Base-by-base conservation (phyloP, 495 filamentous ascomycete genomes). In the Stereocaulon alpinum region DNA sequence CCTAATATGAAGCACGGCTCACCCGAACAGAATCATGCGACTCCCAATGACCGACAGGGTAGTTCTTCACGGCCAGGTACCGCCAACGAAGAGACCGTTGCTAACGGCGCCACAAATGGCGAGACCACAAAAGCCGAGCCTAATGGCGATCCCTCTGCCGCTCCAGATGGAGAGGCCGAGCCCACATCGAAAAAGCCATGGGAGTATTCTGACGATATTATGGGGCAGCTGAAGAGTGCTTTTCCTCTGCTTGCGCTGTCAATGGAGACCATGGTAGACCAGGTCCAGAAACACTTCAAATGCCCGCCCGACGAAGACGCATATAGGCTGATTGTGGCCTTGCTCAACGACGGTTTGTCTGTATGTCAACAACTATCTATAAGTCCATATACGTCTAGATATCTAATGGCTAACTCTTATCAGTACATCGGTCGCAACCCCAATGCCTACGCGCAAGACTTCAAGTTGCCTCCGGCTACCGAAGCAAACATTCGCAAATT, bases 251-350 rank as follows among this genome's bases (percentile, higher is more conserved):
- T 99, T 61, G 92, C 93, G 4, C 75, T 96, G 40, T 97, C 93
- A 2, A 96, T 99, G 91, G 94, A 99, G 74, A 94, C 91, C 1
- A 97, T 99, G 92, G 90, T 96, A 34, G 94, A 99, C 67, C 90
- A 96, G 72, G 96, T 97, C 63, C 83, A 88, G 71, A 96, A 96
- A 78, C 86, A 97, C 72, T 97, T 97, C 81, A 97, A 96, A 69
- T 96, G 92, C 67, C 92, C 91, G 30, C 91, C 92, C 0, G 94
- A 99, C 65, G 94, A 99, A 68, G 94, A 99, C 73, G 94, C 94
- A 7, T 97, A 96, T 69, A 83, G 94, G 18, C 78, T 99, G n/a
- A 97, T 99, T 58, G 91, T 96, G 32, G 94, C 94, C 15, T 80
- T 99, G 14, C 80, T 99, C 15, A 97, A 96, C 68, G 94, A 99